Evolutionary conservation across 1,284 basidiomycete genomes (phyloP).

Genomic region (Sphaerobolus stellatus): DNA sequence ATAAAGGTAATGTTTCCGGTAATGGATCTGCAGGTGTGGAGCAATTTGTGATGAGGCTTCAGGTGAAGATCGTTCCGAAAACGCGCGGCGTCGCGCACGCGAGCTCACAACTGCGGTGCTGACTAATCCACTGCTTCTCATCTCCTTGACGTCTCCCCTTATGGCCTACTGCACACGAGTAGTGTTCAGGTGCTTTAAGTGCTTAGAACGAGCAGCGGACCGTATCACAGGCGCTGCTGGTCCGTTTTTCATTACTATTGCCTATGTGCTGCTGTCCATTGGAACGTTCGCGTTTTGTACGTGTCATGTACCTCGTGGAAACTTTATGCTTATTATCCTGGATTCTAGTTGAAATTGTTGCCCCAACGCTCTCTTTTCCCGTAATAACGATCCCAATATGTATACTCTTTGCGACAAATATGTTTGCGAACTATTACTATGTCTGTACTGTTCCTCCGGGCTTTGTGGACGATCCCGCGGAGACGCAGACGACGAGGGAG

Average conservation of each 20-base stretch:
- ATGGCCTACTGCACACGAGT: constrained; percentile 40
- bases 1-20: constrained; percentile 3
- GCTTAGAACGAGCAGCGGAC: constrained; percentile 76
- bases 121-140: no score
- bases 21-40: neutral
- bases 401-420: constrained; percentile 72
- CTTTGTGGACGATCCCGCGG: constrained; percentile 51
- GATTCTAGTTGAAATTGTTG: constrained; percentile 69
- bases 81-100: no score
- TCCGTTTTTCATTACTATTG: constrained; percentile 82
- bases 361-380: constrained; percentile 51
- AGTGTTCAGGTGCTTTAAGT: constrained; percentile 86
- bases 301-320: constrained; percentile 30
- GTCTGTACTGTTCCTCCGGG: constrained; percentile 79
- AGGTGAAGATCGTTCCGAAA: constrained; percentile 3
- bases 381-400: constrained; percentile 65
- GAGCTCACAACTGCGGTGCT: no score
- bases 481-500: constrained; percentile 33
- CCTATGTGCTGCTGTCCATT: constrained; percentile 64
- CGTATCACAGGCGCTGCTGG: constrained; percentile 86
- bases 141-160: no score
- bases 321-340: constrained; percentile 14
- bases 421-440: constrained; percentile 82
- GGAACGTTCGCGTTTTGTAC: constrained; percentile 83
- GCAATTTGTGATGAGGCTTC: neutral